A percentile compares a stretch with the other conserved stretches of the same genome.
Conservation (phyloP, 208 protist species). For the Angomonas deanei region DNA sequence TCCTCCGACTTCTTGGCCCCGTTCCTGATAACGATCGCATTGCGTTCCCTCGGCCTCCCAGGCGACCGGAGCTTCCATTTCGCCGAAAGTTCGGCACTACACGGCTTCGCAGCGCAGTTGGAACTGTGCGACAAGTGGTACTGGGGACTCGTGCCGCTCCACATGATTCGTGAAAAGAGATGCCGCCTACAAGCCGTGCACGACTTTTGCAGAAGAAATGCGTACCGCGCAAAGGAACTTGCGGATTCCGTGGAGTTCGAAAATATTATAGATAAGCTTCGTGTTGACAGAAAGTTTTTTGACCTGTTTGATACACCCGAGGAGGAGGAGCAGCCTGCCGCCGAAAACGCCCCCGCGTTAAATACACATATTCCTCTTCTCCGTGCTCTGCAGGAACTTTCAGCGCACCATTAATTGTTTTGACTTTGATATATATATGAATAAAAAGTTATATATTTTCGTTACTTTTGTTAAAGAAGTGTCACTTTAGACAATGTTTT, state of each 20-base stretch:
- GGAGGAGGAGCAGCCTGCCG: conserved; percentile 9
- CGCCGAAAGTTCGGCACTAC: conserved; percentile 62
- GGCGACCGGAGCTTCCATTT: conserved; percentile 44
- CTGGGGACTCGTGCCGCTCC: conserved; percentile 75
- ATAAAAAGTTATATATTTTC: not conserved
- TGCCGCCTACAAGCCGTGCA: conserved; percentile 48
- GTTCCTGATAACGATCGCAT: conserved; percentile 52
- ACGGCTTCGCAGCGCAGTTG: conserved; percentile 59
- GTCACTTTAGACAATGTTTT: not conserved
- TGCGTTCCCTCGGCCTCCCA: conserved; percentile 49
- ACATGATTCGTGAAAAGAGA: conserved; percentile 59
- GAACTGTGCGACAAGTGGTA: conserved; percentile 75
- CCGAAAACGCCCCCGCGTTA: conserved; percentile 60
- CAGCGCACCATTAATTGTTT: not conserved
- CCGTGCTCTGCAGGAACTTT: not conserved
- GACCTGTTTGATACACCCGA: conserved; percentile 24
- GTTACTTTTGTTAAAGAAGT: not conserved
- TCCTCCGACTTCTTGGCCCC: conserved; percentile 71
- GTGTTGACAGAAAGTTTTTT: conserved; percentile 35
- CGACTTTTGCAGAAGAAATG: conserved; percentile 69
- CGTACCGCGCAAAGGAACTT: conserved; percentile 28
- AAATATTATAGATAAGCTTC: conserved; percentile 27
- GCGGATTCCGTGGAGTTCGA: conserved; percentile 23
- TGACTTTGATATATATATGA: not conserved
- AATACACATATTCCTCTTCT: conserved; percentile 34